Conservation (phyloP, 2,329 filamentous ascomycete species). For the Verticillium dahliae region DNA sequence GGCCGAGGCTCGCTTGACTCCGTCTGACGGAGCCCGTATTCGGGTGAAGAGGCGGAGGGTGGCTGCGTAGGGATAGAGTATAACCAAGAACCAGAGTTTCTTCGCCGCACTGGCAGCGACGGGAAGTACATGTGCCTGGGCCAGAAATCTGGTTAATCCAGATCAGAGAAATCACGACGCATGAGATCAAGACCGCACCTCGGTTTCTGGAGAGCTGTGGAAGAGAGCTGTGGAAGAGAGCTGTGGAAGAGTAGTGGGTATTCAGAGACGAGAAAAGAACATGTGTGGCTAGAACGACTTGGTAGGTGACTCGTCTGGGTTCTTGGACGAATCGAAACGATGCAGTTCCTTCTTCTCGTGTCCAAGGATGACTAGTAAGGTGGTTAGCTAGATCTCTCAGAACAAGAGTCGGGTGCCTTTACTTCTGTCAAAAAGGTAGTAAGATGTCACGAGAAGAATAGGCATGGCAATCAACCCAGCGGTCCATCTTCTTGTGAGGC, state of each 20-base stretch:
- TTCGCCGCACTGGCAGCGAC: too few species aligned
- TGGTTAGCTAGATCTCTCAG: not conserved
- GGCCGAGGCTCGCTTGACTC: slow-evolving; percentile 6
- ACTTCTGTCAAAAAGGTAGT: slow-evolving; percentile 45
- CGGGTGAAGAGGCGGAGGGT: slow-evolving; percentile 4
- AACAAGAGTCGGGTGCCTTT: slow-evolving; percentile 16
- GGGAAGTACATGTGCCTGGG: too few species aligned
- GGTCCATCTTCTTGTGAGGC: slow-evolving; percentile 37
- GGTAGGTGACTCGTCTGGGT: not conserved
- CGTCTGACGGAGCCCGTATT: slow-evolving; percentile 2
- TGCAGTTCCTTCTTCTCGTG: not conserved
- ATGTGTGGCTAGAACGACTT: not conserved
- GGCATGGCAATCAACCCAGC: slow-evolving; percentile 45
- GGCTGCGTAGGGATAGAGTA: not conserved
- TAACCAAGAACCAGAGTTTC: too few species aligned
- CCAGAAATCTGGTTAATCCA: too few species aligned
- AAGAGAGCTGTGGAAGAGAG: not conserved
- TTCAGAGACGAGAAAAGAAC: not conserved
- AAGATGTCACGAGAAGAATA: slow-evolving; percentile 48
- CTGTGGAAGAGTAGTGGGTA: not conserved
- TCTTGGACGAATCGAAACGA: not conserved
- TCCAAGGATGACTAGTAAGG: not conserved
- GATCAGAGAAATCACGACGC: not conserved
- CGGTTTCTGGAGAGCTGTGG: not conserved
- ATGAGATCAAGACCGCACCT: not conserved